These are phyloP conservation scores for Calonectria naviculata DNA, from an alignment of 2,329 filamentous ascomycete species.

Conservation along the genomic window DNA sequence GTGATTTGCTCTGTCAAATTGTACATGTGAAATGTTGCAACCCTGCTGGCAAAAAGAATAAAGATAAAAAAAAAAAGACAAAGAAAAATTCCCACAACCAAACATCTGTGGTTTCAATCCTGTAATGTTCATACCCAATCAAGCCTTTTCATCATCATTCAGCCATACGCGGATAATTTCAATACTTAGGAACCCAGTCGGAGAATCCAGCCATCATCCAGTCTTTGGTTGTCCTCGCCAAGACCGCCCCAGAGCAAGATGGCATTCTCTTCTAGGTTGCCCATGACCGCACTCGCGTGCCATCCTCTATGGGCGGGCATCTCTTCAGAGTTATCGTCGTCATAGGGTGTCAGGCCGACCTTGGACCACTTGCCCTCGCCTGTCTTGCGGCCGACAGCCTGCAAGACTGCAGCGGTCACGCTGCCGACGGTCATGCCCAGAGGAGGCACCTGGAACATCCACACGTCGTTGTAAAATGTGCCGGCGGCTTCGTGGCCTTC, in stretches of 20 bases:
- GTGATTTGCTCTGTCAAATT: constrained; percentile 9
- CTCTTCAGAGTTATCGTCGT: constrained; percentile 61
- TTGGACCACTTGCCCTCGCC: constrained; percentile 70
- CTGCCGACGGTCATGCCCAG: constrained; percentile 65
- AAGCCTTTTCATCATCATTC: constrained; percentile 20
- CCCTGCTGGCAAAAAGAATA: constrained; percentile 24
- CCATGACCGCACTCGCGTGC: constrained; percentile 67
- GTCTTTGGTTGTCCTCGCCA: constrained; percentile 58
- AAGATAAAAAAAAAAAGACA: not conserved
- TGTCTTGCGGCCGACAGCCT: constrained; percentile 62
- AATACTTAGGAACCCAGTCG: constrained; percentile 53
- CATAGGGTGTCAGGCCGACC: constrained; percentile 59
- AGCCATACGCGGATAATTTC: constrained; percentile 19
- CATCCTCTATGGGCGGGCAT: constrained; percentile 66
- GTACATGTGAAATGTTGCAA: constrained; percentile 27
- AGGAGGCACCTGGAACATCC: constrained; percentile 72
- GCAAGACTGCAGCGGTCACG: constrained; percentile 65
- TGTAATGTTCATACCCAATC: constrained; percentile 9
- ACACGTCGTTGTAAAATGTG: constrained; percentile 69
- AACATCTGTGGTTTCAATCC: not conserved
- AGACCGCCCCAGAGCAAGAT: constrained; percentile 72
- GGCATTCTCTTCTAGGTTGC: constrained; percentile 68
- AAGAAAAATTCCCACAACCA: not conserved
- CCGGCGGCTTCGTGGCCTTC: constrained; percentile 63
- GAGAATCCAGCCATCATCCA: constrained; percentile 74